phyloP scores from a whole-genome alignment of 192 early-diverging fungal genomes.

The Coemansia sp. region DNA sequence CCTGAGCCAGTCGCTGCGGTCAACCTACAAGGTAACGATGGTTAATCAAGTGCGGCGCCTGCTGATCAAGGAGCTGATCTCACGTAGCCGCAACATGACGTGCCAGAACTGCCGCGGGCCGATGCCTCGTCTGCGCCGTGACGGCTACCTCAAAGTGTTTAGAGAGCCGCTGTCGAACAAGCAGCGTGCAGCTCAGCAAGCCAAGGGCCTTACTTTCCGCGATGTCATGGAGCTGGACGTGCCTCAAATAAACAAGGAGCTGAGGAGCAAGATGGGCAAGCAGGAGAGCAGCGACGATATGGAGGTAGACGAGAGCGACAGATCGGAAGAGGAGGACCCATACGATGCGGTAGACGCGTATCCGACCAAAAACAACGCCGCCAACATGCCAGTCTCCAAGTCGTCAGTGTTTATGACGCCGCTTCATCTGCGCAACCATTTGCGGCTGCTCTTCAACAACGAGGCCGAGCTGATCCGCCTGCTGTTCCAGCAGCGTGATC shows the following conservation, averaged over 20 bases:
- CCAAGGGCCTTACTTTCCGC: slow-evolving; percentile 53
- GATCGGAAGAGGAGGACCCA: slow-evolving; percentile 34
- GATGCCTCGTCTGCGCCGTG: slow-evolving; percentile 73
- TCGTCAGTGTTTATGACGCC: slow-evolving; percentile 60
- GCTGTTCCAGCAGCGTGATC: slow-evolving; percentile 74
- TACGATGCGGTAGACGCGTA: slow-evolving; percentile 29
- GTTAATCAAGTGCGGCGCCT: slow-evolving; percentile 45
- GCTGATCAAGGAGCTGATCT: slow-evolving; percentile 42
- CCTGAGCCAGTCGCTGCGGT: slow-evolving; percentile 9
- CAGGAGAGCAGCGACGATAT: slow-evolving; percentile 9
- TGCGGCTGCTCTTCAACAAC: slow-evolving; percentile 73
- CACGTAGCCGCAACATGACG: slow-evolving; percentile 40
- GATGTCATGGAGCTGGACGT: slow-evolving; percentile 41
- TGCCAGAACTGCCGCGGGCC: slow-evolving; percentile 67
- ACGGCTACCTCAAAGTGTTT: slow-evolving; percentile 84
- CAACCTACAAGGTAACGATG: slow-evolving; percentile 50
- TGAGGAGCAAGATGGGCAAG: slow-evolving; percentile 15
- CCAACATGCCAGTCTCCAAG: slow-evolving; percentile 15
- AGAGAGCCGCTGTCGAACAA: slow-evolving; percentile 69
- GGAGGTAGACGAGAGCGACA: slow-evolving; percentile 33
- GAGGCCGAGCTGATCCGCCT: slow-evolving; percentile 75
- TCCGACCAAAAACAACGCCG: slow-evolving; percentile 28
- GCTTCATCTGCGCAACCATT: slow-evolving; percentile 72
- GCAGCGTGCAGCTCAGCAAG: slow-evolving; percentile 59
- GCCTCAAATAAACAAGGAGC: slow-evolving; percentile 16